Evolutionary conservation across 2,329 filamentous ascomycete genomes (phyloP).

Genomic region (Colletotrichum neosansevieriae): DNA sequence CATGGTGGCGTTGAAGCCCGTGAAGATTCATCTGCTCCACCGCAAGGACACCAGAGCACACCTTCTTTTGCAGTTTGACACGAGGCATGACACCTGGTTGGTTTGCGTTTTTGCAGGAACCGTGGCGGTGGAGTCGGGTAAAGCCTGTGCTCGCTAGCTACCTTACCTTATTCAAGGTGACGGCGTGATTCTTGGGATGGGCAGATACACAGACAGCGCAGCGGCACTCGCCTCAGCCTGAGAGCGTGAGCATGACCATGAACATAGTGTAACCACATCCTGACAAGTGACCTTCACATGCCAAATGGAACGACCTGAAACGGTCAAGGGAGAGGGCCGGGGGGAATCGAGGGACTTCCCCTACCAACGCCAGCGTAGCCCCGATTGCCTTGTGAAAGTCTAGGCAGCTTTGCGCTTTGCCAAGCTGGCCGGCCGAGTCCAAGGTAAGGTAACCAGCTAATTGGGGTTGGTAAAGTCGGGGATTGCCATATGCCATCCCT

Average conservation of each 20-base stretch:
- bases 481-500: constrained; percentile 22
- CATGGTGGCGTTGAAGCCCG: constrained; percentile 25
- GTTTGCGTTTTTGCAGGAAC: not conserved
- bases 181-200: constrained; percentile 13
- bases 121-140: not conserved
- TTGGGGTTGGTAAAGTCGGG: not conserved
- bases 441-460: constrained; percentile 1
- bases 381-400: constrained; percentile 34
- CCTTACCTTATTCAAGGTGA: constrained; percentile 8
- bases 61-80: constrained; percentile 15
- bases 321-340: constrained; percentile 26
- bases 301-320: constrained; percentile 37
- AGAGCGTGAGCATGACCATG: constrained; percentile 18
- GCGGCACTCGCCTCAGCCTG: constrained; percentile 21
- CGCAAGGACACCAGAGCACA: not conserved
- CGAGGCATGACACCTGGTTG: constrained; percentile 17
- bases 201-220: constrained; percentile 15
- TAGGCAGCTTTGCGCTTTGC: too few relatives aligned
- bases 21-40: constrained; percentile 23
- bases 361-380: constrained; percentile 3
- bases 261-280: constrained; percentile 3
- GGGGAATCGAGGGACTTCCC: constrained; percentile 23
- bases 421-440: too few relatives aligned
- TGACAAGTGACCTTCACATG: constrained; percentile 33
- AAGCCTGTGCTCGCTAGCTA: constrained; percentile 16